phyloP scores from a whole-genome alignment of 2,329 filamentous ascomycete genomes.

The Venturiaceae sp. region DNA sequence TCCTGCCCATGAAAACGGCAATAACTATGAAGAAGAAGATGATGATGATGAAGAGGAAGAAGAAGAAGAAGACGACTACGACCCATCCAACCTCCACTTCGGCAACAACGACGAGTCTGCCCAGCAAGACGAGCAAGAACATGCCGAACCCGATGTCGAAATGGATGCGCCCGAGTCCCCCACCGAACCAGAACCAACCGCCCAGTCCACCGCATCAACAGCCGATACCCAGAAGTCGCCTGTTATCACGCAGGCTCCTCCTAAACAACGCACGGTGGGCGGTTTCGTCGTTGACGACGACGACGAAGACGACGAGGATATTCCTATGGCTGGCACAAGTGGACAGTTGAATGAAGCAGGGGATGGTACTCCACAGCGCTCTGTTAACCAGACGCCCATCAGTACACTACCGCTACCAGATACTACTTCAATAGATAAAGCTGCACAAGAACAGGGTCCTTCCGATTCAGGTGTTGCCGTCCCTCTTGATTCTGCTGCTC shows the following conservation, averaged over 20 bases:
- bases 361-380: conserved; percentile 33
- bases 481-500: conserved; percentile 33
- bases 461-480: conserved; percentile 39
- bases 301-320: conserved; percentile 46
- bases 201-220: neutral
- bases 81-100: conserved; percentile 7
- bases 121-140: neutral
- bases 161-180: neutral
- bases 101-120: neutral
- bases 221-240: neutral
- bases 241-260: neutral
- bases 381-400: conserved; percentile 46
- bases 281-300: conserved; percentile 56
- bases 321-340: conserved; percentile 28
- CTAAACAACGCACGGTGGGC: conserved; percentile 38
- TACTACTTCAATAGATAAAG: conserved; percentile 53
- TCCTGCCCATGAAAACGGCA: neutral
- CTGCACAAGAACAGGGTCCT: conserved; percentile 41
- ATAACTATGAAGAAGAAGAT: conserved; percentile 7
- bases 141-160: neutral
- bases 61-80: conserved; percentile 9
- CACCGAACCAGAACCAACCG: neutral
- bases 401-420: conserved; percentile 42
- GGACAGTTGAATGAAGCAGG: conserved; percentile 33
- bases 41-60: conserved; percentile 6